Base-by-base conservation (phyloP, 2,329 filamentous ascomycete species). In the Phaeosphaeria sp. region DNA sequence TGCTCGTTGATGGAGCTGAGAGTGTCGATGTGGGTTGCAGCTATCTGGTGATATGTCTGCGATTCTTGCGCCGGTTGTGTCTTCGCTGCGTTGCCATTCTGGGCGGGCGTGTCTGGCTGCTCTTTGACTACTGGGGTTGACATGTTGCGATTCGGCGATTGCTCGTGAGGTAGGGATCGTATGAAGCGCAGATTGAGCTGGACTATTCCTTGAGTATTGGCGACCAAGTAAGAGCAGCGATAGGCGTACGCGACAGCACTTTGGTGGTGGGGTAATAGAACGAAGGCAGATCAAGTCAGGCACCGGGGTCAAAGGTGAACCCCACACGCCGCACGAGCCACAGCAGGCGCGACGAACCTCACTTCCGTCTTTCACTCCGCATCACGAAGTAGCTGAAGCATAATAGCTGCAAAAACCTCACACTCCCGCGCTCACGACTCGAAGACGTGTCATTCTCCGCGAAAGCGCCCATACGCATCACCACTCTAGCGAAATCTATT, bases 21-120 rank as follows among this genome's bases (percentile, higher is more conserved):
- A 9, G 63, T 66, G 51, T 68, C 69, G 57, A 77, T 77, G 53
- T 74, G 72, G 24, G 66, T 56, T 18, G 73, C 69, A 27, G 73
- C 72, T 50, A 67, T 68, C 40, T 73, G 63, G 56, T 64, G 66
- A 59, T 76, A 76, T 27, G 66, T 69, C 40, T 69, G 60, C 36
- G 61, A 53, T 51, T 62, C 50, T 51, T 57, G 54, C 30, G 50
- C 45, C 51, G 50, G 44, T 22, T 24, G 22, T 17, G 42, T 3
- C 21, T 8, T 24, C 48, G 43, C 56, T 9, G 49, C 18, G 39
- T 45, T 51, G 56, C 50, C 51, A 51, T 59, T 42, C 22, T 46
- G 44, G 8, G 20, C 22, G 6, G 44, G 44, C 3, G 36, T 39
- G 22, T 58, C 49, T 50, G 54, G 49, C 2, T 56, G 62, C 50